Conservation (phyloP, 495 filamentous ascomycete genomes). For the Copromyces sp. region DNA sequence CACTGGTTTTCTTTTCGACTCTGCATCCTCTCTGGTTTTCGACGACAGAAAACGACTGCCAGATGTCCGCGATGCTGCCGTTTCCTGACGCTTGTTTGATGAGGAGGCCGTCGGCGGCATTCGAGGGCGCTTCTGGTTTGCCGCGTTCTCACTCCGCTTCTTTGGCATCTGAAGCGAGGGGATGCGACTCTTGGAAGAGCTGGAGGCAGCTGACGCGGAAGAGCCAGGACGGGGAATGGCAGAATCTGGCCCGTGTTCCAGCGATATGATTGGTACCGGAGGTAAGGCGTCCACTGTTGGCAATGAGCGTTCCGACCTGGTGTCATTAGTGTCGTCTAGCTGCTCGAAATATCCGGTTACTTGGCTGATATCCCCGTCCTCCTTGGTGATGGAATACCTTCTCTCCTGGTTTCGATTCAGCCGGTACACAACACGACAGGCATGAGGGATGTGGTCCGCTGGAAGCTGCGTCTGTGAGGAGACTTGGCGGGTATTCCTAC, state of each 20-base stretch:
- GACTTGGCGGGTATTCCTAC: neutral
- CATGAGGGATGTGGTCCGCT: neutral
- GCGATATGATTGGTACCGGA: slow-evolving; percentile 16
- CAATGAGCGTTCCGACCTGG: neutral
- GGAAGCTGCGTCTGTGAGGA: neutral
- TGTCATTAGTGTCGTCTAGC: slow-evolving; percentile 10
- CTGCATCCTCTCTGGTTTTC: slow-evolving; percentile 12
- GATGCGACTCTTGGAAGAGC: slow-evolving; percentile 8
- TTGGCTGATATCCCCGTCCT: slow-evolving; percentile 23
- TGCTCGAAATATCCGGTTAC: slow-evolving; percentile 18
- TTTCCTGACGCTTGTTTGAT: slow-evolving; percentile 10
- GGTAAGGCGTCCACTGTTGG: neutral
- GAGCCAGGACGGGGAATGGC: slow-evolving; percentile 6
- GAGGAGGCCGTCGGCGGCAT: slow-evolving; percentile 19
- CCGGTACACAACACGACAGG: slow-evolving; percentile 18
- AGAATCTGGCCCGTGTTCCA: neutral
- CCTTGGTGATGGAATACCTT: slow-evolving; percentile 26
- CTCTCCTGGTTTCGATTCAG: slow-evolving; percentile 27
- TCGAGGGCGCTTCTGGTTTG: slow-evolving; percentile 37
- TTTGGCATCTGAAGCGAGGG: slow-evolving; percentile 5
- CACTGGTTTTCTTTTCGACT: slow-evolving; percentile 2
- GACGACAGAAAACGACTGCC: slow-evolving; percentile 16
- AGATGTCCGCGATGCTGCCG: slow-evolving; percentile 12
- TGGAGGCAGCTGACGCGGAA: slow-evolving; percentile 6
- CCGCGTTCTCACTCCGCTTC: slow-evolving; percentile 17